phyloP scores from a whole-genome alignment of 805 yeast species.

The Metschnikowia sp. region DNA sequence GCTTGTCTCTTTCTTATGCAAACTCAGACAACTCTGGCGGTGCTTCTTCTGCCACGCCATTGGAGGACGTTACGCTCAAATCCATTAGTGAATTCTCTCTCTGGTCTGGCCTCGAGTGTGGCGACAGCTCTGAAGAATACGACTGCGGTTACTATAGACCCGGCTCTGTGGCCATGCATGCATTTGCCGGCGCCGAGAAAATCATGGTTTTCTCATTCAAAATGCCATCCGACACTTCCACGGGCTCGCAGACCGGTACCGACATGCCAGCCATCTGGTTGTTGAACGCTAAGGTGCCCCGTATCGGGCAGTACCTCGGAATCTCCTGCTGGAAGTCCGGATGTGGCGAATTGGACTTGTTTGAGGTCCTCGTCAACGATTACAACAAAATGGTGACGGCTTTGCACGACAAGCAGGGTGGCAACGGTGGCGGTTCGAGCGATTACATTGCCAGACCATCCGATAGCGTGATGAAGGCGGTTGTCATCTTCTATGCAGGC shows the following conservation, averaged over 20 bases:
- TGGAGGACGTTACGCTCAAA: constrained; percentile 62
- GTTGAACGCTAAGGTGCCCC: constrained; percentile 92
- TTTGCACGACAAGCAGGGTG: constrained; percentile 76
- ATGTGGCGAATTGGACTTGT: constrained; percentile 96
- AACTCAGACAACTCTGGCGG: constrained; percentile 74
- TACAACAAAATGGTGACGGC: constrained; percentile 66
- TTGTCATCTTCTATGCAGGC: constrained; percentile 66
- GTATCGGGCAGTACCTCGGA: constrained; percentile 83
- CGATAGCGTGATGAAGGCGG: constrained; percentile 75
- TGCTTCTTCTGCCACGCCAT: constrained; percentile 64
- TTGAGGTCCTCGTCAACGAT: constrained; percentile 80
- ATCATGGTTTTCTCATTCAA: constrained; percentile 89
- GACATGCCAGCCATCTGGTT: constrained; percentile 99
- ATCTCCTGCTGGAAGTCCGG: constrained; percentile 98
- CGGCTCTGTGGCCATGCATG: constrained; percentile 90
- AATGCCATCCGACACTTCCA: constrained; percentile 70
- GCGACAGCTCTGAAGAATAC: constrained; percentile 27
- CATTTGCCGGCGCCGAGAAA: constrained; percentile 81
- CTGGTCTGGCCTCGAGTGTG: constrained; percentile 68
- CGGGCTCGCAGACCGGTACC: constrained; percentile 12
- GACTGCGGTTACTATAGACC: constrained; percentile 85
- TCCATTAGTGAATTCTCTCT: constrained; percentile 81
- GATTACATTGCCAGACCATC: constrained; percentile 90
- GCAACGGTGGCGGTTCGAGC: constrained; percentile 79
- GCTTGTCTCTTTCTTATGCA: constrained; percentile 87